These are phyloP conservation scores for Nyctanthes arbortristis DNA, from an alignment of 257 asterid genomes.

Conservation along the genomic window DNA sequence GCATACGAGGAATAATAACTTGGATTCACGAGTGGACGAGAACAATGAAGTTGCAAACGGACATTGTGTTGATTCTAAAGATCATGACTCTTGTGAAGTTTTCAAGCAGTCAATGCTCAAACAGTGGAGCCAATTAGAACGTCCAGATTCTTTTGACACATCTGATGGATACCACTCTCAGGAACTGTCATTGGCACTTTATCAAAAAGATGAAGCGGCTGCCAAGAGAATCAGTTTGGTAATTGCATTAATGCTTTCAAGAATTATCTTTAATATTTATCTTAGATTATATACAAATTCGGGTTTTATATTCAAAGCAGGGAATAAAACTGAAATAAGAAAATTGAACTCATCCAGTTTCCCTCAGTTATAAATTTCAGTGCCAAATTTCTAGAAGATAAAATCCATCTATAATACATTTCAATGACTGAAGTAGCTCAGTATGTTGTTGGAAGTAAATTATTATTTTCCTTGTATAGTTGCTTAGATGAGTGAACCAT, in stretches of 20 bases:
- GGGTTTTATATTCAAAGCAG: not conserved
- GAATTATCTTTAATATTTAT: constrained; percentile 3
- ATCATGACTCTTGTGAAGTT: constrained; percentile 47
- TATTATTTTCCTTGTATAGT: too few relatives aligned
- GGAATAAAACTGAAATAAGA: not conserved
- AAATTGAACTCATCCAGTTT: not conserved
- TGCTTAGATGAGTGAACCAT: not conserved
- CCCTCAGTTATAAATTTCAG: not conserved
- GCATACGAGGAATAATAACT: constrained; percentile 53
- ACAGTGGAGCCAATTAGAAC: constrained; percentile 80
- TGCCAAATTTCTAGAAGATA: not conserved
- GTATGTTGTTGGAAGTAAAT: too few relatives aligned
- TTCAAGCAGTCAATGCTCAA: constrained; percentile 48
- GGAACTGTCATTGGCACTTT: constrained; percentile 72
- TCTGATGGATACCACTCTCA: constrained; percentile 85
- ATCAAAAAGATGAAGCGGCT: constrained; percentile 63
- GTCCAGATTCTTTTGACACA: constrained; percentile 71
- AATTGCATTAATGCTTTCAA: constrained; percentile 21
- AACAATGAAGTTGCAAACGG: constrained; percentile 44
- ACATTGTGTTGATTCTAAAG: constrained; percentile 36
- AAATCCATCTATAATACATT: not conserved
- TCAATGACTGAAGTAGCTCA: too few relatives aligned
- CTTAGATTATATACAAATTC: not conserved
- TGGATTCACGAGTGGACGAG: constrained; percentile 52
- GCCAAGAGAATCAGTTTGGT: constrained; percentile 69